Evolutionary conservation across 2,329 filamentous ascomycete genomes (phyloP).

Genomic region (Aureobasidium sp.): DNA sequence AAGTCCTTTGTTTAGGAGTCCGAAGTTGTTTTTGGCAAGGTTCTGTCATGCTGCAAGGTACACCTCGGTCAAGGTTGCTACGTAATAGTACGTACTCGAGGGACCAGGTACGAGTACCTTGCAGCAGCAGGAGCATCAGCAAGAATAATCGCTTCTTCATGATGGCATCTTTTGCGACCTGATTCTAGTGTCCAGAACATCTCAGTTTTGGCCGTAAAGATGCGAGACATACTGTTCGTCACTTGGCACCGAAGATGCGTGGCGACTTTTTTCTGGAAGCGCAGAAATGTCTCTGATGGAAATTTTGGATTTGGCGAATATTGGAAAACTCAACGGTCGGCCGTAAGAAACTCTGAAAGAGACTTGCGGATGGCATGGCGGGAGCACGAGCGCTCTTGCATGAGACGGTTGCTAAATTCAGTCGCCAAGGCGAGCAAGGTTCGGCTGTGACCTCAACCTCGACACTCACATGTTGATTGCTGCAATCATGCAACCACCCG

Average conservation of each 20-base stretch:
- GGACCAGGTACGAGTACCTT: neutral
- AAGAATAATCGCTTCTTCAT: neutral
- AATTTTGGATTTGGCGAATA: conserved; percentile 1
- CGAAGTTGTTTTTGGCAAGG: neutral
- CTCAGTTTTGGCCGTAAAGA: neutral
- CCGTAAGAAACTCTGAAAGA: conserved; percentile 6
- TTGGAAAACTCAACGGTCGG: conserved; percentile 2
- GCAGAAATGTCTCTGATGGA: conserved; percentile 5
- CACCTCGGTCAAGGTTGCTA: neutral
- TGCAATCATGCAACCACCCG: neutral
- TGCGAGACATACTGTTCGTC: neutral
- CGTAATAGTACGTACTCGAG: conserved; percentile 4
- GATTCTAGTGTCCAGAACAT: neutral
- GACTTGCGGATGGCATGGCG: neutral
- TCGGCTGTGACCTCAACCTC: conserved; percentile 14
- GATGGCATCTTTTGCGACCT: neutral
- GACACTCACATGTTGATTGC: neutral
- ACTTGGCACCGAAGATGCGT: conserved; percentile 9
- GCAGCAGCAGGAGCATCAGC: neutral
- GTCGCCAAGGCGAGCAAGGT: neutral
- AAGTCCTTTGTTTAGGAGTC: neutral
- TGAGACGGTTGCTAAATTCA: neutral
- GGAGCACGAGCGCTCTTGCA: neutral
- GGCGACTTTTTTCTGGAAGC: conserved; percentile 1
- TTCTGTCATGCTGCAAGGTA: conserved; percentile 14